Evolutionary conservation across 306 rosid genomes (phyloP).

Genomic region (Dalbergia oliveri): DNA sequence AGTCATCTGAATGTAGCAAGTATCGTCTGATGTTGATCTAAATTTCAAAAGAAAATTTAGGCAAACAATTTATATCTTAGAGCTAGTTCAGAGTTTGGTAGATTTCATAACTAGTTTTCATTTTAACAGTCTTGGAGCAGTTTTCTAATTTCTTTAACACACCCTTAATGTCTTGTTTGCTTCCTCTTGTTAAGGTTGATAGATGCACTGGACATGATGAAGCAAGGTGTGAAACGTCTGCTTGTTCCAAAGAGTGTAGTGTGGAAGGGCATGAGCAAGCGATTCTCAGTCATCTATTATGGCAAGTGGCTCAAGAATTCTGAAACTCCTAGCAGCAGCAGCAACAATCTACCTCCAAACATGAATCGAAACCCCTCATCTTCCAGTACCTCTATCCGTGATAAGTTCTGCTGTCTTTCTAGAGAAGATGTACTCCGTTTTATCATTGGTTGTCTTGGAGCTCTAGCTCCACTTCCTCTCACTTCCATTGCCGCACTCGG

Average conservation of each 20-base stretch:
- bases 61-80: neutral
- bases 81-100: slow-evolving; percentile 8
- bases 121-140: neutral
- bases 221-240: slow-evolving; percentile 91
- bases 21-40: neutral
- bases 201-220: slow-evolving; percentile 98
- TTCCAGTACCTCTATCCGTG: slow-evolving; percentile 51
- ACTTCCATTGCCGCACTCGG: slow-evolving; percentile 81
- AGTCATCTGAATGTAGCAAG: neutral
- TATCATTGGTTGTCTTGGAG: slow-evolving; percentile 95
- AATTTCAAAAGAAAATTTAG: slow-evolving; percentile 8
- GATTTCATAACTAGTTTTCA: slow-evolving; percentile 14
- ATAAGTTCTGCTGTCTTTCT: slow-evolving; percentile 88
- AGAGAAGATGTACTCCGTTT: slow-evolving; percentile 98
- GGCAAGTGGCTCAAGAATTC: slow-evolving; percentile 91
- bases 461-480: slow-evolving; percentile 95
- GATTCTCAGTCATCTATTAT: slow-evolving; percentile 87
- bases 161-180: neutral
- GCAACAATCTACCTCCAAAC: slow-evolving; percentile 60
- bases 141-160: slow-evolving; percentile 21
- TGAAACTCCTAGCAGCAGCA: slow-evolving; percentile 66
- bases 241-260: slow-evolving; percentile 84
- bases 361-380: slow-evolving; percentile 68
- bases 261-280: slow-evolving; percentile 99
- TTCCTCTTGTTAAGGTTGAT: slow-evolving; percentile 68